A percentile compares a stretch with the other conserved stretches of the same genome.
phyloP scores from a whole-genome alignment of 495 filamentous ascomycete species.

The Beverwykella pulmonaria region DNA sequence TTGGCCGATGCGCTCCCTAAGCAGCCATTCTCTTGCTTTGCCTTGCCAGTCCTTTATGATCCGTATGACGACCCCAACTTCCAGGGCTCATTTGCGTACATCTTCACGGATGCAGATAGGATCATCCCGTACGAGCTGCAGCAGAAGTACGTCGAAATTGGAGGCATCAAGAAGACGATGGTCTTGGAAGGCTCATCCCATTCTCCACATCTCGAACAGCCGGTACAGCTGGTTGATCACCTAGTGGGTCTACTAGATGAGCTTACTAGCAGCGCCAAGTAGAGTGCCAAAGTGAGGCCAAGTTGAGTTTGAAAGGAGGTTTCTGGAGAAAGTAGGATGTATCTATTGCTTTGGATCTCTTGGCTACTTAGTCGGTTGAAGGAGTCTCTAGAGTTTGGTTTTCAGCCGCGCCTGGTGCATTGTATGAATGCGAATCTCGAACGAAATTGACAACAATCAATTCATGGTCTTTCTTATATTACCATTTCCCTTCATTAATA shows the following conservation, averaged over 20 bases:
- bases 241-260: slow-evolving; percentile 6
- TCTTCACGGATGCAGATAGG: slow-evolving; percentile 7
- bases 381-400: too few species aligned
- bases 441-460: too few species aligned
- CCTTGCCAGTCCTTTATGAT: background rate
- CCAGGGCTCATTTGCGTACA: slow-evolving; percentile 4
- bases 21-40: slow-evolving; percentile 2
- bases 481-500: too few species aligned
- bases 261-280: too few species aligned
- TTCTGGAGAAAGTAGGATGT: too few species aligned
- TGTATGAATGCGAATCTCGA: too few species aligned
- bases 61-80: slow-evolving; percentile 5
- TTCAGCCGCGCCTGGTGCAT: too few species aligned
- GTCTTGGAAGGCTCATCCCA: background rate
- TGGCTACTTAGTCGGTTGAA: too few species aligned
- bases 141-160: background rate
- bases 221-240: background rate
- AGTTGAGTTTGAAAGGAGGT: too few species aligned
- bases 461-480: too few species aligned
- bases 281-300: too few species aligned
- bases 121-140: slow-evolving; percentile 4
- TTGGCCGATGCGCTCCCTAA: background rate
- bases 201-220: slow-evolving; percentile 7
- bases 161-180: slow-evolving; percentile 1
- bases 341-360: too few species aligned